Conservation (phyloP, 305 asterid genomes). For the Fraxinus greggii region DNA sequence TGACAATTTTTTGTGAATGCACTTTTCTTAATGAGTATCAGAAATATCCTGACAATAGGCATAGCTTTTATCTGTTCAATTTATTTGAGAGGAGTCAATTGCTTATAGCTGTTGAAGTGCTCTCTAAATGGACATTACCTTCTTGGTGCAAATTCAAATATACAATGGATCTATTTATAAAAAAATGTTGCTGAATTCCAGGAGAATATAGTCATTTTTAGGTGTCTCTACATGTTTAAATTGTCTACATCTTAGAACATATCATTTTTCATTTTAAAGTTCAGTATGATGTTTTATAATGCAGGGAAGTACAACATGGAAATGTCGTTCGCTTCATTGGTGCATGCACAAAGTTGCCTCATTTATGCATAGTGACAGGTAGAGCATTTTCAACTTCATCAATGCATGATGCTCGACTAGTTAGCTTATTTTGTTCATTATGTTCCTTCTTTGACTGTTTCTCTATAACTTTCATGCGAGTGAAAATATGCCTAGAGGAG, state of each 20-base stretch:
- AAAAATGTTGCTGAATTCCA: background rate
- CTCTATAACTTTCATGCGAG: background rate
- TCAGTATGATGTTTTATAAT: slow-evolving; percentile 22
- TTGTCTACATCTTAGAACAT: background rate
- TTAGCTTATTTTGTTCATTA: slow-evolving; percentile 6
- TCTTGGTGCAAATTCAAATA: background rate
- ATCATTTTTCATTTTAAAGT: background rate
- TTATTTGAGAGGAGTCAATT: background rate
- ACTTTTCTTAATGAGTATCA: background rate
- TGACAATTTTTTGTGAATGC: background rate
- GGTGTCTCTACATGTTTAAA: background rate
- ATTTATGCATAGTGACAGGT: slow-evolving; percentile 87
- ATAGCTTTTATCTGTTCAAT: background rate
- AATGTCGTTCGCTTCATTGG: slow-evolving; percentile 83
- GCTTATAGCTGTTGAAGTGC: background rate
- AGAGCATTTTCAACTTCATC: slow-evolving; percentile 21
- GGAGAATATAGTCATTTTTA: slow-evolving; percentile 20
- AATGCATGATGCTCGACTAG: slow-evolving; percentile 13
- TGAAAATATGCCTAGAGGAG: background rate
- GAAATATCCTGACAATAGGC: background rate
- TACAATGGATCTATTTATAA: background rate
- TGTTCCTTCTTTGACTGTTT: background rate
- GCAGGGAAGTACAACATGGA: slow-evolving; percentile 85
- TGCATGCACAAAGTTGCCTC: slow-evolving; percentile 75
- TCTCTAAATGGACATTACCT: background rate